Evolutionary conservation across 2,329 filamentous ascomycete species (phyloP), one percentile per base, ranked within the genome.

Genomic region (Aureobasidium sp.): DNA sequence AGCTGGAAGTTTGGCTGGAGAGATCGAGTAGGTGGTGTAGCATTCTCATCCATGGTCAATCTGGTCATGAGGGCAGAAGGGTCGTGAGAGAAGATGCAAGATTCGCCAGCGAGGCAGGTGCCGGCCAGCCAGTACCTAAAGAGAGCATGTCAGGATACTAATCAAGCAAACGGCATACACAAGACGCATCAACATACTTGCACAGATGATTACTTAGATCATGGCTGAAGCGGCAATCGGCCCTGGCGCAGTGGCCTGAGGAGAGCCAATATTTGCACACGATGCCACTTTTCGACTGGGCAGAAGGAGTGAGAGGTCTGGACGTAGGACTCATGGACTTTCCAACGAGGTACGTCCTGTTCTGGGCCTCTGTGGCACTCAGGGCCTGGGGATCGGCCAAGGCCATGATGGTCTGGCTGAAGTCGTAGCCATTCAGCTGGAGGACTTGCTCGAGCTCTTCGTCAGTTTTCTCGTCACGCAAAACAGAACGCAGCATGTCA

Each of bases 241-340:
- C 93, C 63, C 94, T 86, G 59, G 97, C 85, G 73, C 94, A 99
- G 74, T 94, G 90, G n/a, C 94, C 94, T 8, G 89, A 95, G 11
- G 92, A 93, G 66, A 99, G 80, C 80, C 91, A 97, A 74, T 97
- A 99, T 76, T 96, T 96, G 83, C 94, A 99, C 45, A 97, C 90
- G 42, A 97, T 88, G 29, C 91, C 88, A 65, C 89, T 91, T 73
- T 91, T 93, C 68, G 88, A 82, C 70, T 89, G 86, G 27, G 85
- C 83, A 27, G 85, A 84, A 2, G 93, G 92, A 0, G 91, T 96
- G 9, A 83, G 79, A 17, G 92, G 90, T 39, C 91, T 80, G 49
- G 80, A 84, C 19, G 85, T 82, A 14, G 89, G 83, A 45, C 85
- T 85, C 79, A 96, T 90, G 19, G 91, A 95, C 72, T 97, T 97